phyloP scores from a whole-genome alignment of 176 grass and related monocot genomes.

The Zoysia japonica region DNA sequence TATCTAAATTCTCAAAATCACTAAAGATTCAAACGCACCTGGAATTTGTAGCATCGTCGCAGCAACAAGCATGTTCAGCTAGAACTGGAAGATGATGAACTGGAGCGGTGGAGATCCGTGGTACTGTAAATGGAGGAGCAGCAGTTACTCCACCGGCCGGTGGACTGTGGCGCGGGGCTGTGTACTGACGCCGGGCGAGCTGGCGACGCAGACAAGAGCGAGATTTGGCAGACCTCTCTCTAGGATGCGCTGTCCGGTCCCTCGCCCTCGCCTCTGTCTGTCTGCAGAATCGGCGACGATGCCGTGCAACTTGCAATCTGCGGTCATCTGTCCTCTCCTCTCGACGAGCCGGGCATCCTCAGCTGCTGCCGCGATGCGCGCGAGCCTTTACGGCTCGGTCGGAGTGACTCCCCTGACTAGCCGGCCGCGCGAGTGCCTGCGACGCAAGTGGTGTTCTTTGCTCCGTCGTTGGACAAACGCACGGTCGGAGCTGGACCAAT shows the following conservation, averaged over 20 bases:
- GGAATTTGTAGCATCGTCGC: not conserved
- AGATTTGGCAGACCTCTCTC: not conserved
- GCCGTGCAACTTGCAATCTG: not conserved
- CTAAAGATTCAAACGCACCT: too few relatives aligned
- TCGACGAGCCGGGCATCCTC: not conserved
- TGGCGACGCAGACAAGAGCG: slow-evolving; percentile 22
- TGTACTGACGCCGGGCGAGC: not conserved
- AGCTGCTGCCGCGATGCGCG: not conserved
- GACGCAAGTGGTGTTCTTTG: not conserved
- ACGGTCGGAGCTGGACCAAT: slow-evolving; percentile 3
- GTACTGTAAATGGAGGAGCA: not conserved
- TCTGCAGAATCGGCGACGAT: not conserved
- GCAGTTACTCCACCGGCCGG: not conserved
- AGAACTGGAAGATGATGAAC: not conserved
- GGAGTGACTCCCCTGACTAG: not conserved
- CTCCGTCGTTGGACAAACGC: not conserved
- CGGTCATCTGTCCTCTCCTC: not conserved
- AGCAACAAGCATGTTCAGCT: not conserved
- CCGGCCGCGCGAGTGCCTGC: not conserved
- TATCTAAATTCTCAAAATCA: too few relatives aligned
- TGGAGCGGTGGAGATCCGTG: not conserved
- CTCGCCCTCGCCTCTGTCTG: not conserved
- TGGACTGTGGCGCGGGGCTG: not conserved
- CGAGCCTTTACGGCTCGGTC: slow-evolving; percentile 9
- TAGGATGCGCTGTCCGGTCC: not conserved